Conservation (phyloP, 1,139 yeast species). For the Sugiyamaella paludigena region DNA sequence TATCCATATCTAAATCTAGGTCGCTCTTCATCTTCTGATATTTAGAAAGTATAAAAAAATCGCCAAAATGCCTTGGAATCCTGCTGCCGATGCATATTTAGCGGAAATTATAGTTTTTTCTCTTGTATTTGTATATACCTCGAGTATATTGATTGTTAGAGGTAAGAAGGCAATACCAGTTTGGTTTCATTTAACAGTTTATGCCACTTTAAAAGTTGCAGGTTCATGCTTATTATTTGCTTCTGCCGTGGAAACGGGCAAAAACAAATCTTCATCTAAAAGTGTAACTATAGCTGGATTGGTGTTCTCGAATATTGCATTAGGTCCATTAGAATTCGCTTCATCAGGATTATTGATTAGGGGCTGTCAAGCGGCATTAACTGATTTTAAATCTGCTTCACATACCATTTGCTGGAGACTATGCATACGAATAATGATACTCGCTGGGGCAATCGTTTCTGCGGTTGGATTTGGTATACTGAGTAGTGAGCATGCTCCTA, state of each 20-base stretch:
- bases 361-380: constrained; percentile 7
- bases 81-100: constrained; percentile 10
- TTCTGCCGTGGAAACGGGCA: constrained; percentile 9
- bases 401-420: constrained; percentile 2
- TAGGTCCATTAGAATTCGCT: constrained; percentile 16
- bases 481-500: constrained; percentile 1
- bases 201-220: constrained; percentile 11
- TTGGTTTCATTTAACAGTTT: constrained; percentile 8
- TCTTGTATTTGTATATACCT: constrained; percentile 2
- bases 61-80: constrained; percentile 3
- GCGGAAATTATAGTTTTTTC: constrained; percentile 12
- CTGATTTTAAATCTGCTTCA: neutral
- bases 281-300: constrained; percentile 15
- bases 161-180: constrained; percentile 6
- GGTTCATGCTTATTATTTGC: constrained; percentile 12
- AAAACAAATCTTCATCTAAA: constrained; percentile 13
- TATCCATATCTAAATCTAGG: no score
- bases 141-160: constrained; percentile 4
- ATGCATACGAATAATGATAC: constrained; percentile 3
- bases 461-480: constrained; percentile 15
- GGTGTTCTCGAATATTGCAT: constrained; percentile 15
- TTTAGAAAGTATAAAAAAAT: no score
- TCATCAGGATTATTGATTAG: constrained; percentile 13
- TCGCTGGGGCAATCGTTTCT: constrained; percentile 12
- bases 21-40: no score